These are phyloP conservation scores for Coniochaeta hoffmannii DNA, from an alignment of 2,329 filamentous ascomycete species.

Conservation along the genomic window DNA sequence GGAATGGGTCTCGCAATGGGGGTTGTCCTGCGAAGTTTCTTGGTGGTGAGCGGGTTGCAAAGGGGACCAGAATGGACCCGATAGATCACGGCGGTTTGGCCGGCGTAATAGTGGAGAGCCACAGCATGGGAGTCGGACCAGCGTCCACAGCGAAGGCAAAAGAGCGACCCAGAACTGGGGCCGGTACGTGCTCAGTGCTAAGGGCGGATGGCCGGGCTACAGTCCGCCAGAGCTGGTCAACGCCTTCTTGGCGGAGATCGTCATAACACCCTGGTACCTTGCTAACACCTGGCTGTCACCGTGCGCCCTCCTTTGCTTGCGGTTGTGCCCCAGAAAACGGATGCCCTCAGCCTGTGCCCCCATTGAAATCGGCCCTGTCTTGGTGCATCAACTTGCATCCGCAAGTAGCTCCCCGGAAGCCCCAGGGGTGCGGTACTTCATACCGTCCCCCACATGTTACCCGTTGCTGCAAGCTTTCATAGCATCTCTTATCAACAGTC, in stretches of 20 bases:
- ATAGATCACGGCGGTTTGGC: constrained; percentile 44
- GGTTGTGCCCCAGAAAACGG: constrained; percentile 10
- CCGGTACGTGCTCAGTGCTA: not conserved
- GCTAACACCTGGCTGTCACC: not conserved
- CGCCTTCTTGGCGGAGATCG: not conserved
- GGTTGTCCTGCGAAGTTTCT: constrained; percentile 5
- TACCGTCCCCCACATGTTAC: not conserved
- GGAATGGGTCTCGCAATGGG: constrained; percentile 1
- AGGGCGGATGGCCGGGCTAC: not conserved
- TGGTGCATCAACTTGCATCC: constrained; percentile 4
- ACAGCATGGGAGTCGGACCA: not conserved
- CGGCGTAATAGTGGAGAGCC: constrained; percentile 48
- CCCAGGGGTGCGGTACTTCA: not conserved
- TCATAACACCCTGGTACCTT: not conserved
- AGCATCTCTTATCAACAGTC: not conserved
- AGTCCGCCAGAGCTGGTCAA: not conserved
- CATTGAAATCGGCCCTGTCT: constrained; percentile 16
- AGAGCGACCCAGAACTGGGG: not conserved
- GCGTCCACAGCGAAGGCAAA: not conserved
- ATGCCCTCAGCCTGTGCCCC: constrained; percentile 9
- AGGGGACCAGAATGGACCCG: constrained; percentile 4
- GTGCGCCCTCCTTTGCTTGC: constrained; percentile 14
- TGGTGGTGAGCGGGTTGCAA: constrained; percentile 25
- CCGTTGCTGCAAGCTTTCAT: not conserved
- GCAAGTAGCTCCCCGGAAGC: not conserved